Conservation (phyloP, 2,329 filamentous ascomycete genomes). For the Pseudogymnoascus sp. region DNA sequence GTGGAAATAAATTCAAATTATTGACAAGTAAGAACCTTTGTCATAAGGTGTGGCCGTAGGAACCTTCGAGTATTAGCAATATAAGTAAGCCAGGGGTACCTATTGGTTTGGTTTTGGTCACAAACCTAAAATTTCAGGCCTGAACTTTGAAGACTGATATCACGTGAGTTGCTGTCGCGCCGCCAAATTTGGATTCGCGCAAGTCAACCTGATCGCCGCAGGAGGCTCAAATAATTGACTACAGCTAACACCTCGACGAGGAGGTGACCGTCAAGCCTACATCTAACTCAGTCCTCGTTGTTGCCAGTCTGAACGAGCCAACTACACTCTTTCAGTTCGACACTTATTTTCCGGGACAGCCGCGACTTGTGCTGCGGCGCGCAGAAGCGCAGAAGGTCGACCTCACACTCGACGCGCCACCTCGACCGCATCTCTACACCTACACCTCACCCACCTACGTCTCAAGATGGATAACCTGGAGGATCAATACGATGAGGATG, state of each 20-base stretch:
- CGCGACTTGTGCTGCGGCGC: conserved; percentile 9
- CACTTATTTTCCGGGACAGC: conserved; percentile 3
- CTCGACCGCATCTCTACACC: not conserved
- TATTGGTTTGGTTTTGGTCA: not conserved
- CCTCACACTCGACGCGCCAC: conserved; percentile 11
- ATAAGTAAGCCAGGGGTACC: not conserved
- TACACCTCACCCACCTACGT: not conserved
- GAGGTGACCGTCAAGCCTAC: conserved; percentile 1
- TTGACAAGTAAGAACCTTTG: not conserved
- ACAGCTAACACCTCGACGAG: conserved; percentile 1
- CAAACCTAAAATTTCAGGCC: not conserved
- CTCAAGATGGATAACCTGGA: conserved; percentile 29
- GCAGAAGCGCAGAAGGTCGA: conserved; percentile 4
- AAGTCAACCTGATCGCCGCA: not conserved
- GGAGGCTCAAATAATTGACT: conserved; percentile 5
- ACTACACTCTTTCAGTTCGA: not conserved
- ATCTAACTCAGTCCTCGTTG: not conserved
- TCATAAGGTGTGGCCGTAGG: not conserved
- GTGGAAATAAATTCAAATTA: not conserved
- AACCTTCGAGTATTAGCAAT: not conserved
- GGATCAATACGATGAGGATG: conserved; percentile 45
- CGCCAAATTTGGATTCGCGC: not conserved
- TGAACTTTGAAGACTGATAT: not conserved
- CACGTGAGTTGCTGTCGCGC: not conserved
- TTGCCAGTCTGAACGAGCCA: not conserved